Base-by-base conservation (phyloP, 257 asterid species). In the Plantago major region DNA sequence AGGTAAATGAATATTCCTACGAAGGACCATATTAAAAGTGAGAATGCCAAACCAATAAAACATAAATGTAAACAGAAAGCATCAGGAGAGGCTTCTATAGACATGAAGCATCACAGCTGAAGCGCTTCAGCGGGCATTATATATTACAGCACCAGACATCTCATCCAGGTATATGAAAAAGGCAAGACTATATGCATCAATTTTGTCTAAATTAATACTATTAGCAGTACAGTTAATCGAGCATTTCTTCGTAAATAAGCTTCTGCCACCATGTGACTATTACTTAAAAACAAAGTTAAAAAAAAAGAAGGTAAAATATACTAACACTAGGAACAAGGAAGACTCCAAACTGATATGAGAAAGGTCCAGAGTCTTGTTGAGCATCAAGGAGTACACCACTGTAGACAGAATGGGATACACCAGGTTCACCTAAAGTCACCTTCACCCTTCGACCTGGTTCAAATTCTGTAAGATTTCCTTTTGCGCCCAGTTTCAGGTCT, bases 271-370 rank as follows among this genome's bases (percentile, higher is more conserved):
- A n/a, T n/a, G n/a, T n/a, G 40, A 33, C 40, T 33, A 33, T 33
- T 33, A 33, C 8, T 33, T 33, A 7, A 33, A 7, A 33, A 33
- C 3, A 33, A 33, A 33, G 8, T 1, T 4, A 33, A 33, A 3
- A 7, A 33, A 33, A 33, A 33, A 33, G 40, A 5, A 33, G 6
- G 40, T 7, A 30, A 30, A 2, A 5, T 56, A 50, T 58, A 81
- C 87, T 63, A 40, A 92, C 99, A 73, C 79, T 84, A 61, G 99
- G 96, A 49, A 89, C 96, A 64, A 93, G 79, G 82, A 87, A 85
- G 67, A 68, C 96, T 66, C 80, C 97, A 83, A 80, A 93, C 11
- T 71, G 76, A 68, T 81, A 85, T 57, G 70, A 17, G 64, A 89
- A 83, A 60, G 86, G 82, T 51, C 62, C 97, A 57, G 70, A 76